phyloP scores from a whole-genome alignment of 306 rosid species.

The Psophocarpus tetragonolobus region DNA sequence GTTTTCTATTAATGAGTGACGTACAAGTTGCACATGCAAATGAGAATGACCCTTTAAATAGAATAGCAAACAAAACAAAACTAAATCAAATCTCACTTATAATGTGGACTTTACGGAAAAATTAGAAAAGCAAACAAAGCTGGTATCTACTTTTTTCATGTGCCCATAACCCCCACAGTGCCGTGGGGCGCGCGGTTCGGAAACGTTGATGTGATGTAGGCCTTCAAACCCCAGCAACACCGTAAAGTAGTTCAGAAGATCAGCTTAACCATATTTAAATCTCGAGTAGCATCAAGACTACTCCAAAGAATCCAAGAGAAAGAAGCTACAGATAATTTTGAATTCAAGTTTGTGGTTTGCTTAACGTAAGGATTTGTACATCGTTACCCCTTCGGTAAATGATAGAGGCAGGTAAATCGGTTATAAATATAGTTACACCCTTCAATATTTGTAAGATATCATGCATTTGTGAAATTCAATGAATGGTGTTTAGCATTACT shows the following conservation, averaged over 20 bases:
- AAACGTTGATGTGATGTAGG: neutral
- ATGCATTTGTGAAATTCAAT: neutral
- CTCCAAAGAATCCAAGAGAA: slow-evolving; percentile 21
- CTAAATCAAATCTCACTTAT: slow-evolving; percentile 22
- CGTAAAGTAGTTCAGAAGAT: slow-evolving; percentile 25
- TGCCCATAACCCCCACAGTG: slow-evolving; percentile 14
- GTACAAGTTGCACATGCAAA: slow-evolving; percentile 58
- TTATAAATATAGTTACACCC: neutral
- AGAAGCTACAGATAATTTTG: slow-evolving; percentile 24
- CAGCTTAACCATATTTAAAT: slow-evolving; percentile 21
- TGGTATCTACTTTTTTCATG: slow-evolving; percentile 10
- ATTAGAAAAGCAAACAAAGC: slow-evolving; percentile 14
- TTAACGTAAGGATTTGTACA: slow-evolving; percentile 12
- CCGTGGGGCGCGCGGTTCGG: neutral
- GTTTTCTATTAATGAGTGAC: slow-evolving; percentile 46
- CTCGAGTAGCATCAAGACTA: slow-evolving; percentile 38
- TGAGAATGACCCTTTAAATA: slow-evolving; percentile 54
- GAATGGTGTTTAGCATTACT: neutral
- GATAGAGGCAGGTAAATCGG: neutral
- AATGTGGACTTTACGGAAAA: neutral
- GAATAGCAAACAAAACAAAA: slow-evolving; percentile 17
- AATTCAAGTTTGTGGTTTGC: slow-evolving; percentile 33
- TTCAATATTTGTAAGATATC: neutral
- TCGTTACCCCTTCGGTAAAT: slow-evolving; percentile 8
- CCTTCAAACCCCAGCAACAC: slow-evolving; percentile 12